Percentiles rank a stretch among this genome's conserved stretches.
These are phyloP conservation scores for Rhynchospora breviuscula DNA, from an alignment of 176 grass and related monocot species.

Conservation along the genomic window DNA sequence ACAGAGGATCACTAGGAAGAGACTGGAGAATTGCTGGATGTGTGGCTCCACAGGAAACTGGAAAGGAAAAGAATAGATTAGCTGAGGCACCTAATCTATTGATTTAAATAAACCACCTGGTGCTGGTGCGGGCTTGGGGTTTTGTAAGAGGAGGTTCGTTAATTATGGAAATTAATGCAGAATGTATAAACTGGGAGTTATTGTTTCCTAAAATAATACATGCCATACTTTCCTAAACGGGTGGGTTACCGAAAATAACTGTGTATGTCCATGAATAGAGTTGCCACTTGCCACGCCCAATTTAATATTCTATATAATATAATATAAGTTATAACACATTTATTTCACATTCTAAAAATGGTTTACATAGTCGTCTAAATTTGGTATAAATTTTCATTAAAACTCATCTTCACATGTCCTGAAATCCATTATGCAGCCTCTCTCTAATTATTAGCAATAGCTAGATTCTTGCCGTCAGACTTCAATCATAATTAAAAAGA, in stretches of 20 bases:
- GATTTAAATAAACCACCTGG: neutral
- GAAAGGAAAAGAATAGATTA: neutral
- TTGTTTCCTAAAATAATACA: neutral
- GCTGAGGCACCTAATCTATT: neutral
- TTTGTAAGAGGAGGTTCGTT: neutral
- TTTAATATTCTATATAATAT: neutral
- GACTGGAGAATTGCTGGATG: neutral
- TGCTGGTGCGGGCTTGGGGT: neutral
- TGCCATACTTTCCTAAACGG: neutral
- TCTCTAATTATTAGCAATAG: neutral
- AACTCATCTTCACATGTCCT: neutral
- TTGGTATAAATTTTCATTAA: neutral
- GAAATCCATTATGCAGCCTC: neutral
- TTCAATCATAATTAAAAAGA: too few species aligned
- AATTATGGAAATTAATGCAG: neutral
- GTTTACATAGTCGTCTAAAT: neutral
- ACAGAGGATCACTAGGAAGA: neutral
- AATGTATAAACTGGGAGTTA: neutral
- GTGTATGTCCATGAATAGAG: neutral
- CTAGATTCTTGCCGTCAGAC: too few species aligned
- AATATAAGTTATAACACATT: neutral
- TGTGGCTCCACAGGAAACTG: neutral
- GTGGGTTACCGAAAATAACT: neutral
- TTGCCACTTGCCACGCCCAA: neutral
- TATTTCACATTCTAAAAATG: neutral